Evolutionary conservation across 495 filamentous ascomycete species (phyloP).

Genomic region (Xylona heveae): DNA sequence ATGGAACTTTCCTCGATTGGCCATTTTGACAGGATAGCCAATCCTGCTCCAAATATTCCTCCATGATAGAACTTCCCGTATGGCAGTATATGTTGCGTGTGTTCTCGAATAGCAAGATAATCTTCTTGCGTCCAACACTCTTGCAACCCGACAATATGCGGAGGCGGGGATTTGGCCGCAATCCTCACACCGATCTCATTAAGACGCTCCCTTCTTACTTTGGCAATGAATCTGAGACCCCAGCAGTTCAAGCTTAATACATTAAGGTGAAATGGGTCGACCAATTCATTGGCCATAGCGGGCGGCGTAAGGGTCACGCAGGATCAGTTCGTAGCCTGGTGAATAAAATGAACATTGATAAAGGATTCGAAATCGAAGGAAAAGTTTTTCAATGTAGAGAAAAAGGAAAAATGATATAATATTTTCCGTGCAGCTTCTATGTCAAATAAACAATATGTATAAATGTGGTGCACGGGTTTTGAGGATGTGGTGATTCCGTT

Average conservation of each 20-base stretch:
- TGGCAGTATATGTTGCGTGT: constrained; percentile 60
- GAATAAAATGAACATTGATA: no score
- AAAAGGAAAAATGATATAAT: no score
- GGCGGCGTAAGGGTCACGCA: no score
- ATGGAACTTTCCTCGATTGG: constrained; percentile 87
- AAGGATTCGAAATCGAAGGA: no score
- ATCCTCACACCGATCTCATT: constrained; percentile 63
- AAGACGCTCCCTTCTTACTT: constrained; percentile 58
- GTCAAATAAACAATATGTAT: no score
- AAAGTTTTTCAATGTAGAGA: no score
- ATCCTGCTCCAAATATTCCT: constrained; percentile 71
- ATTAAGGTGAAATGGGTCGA: constrained; percentile 23
- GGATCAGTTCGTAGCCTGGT: no score
- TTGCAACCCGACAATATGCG: constrained; percentile 82
- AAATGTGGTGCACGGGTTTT: no score
- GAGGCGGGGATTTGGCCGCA: constrained; percentile 37
- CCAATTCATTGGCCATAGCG: constrained; percentile 8
- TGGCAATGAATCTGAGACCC: constrained; percentile 78
- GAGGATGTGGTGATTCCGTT: no score
- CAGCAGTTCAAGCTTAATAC: constrained; percentile 86
- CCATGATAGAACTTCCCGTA: constrained; percentile 88
- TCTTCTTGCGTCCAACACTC: constrained; percentile 91
- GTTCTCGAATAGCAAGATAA: constrained; percentile 57
- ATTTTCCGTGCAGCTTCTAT: no score
- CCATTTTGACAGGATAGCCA: constrained; percentile 88